These are phyloP conservation scores for Syncephalastrum monosporum DNA, from an alignment of 371 early-diverging fungal genomes.

Conservation along the genomic window DNA sequence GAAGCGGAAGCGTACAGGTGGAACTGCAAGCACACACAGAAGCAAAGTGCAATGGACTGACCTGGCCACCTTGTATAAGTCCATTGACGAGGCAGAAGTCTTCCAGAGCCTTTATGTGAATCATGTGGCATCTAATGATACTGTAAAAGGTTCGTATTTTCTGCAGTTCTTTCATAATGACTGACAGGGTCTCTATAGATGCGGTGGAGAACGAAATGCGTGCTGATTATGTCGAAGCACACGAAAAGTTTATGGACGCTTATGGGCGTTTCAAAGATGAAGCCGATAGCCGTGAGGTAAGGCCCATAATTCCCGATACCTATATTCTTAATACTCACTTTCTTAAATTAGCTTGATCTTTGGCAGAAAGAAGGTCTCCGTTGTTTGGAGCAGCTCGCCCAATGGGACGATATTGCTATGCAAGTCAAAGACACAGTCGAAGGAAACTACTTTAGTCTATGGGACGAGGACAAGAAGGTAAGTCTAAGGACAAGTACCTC, in stretches of 20 bases:
- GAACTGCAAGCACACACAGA: conserved; percentile 2
- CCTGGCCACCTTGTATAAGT: conserved; percentile 60
- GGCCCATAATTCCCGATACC: background rate
- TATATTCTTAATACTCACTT: too few relatives aligned
- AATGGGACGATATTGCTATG: conserved; percentile 61
- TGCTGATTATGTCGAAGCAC: conserved; percentile 60
- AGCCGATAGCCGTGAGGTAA: conserved; percentile 41
- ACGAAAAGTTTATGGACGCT: conserved; percentile 44
- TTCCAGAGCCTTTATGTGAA: conserved; percentile 59
- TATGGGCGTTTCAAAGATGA: conserved; percentile 31
- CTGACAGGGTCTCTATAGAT: conserved; percentile 13
- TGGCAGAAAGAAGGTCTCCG: conserved; percentile 61
- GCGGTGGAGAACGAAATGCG: conserved; percentile 62
- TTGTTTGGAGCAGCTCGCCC: conserved; percentile 61
- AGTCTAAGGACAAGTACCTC: background rate
- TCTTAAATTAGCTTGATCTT: background rate
- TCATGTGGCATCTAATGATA: conserved; percentile 45
- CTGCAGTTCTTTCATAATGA: too few relatives aligned
- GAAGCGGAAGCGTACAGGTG: conserved; percentile 9
- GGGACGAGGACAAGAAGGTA: conserved; percentile 51
- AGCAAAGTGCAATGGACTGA: conserved; percentile 52
- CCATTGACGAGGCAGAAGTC: conserved; percentile 60
- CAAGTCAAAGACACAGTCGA: conserved; percentile 44
- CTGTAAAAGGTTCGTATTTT: conserved; percentile 33
- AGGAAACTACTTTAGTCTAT: conserved; percentile 37